phyloP scores from a whole-genome alignment of 352 stramenopile species.

The Phytophthora pseudosyringae region DNA sequence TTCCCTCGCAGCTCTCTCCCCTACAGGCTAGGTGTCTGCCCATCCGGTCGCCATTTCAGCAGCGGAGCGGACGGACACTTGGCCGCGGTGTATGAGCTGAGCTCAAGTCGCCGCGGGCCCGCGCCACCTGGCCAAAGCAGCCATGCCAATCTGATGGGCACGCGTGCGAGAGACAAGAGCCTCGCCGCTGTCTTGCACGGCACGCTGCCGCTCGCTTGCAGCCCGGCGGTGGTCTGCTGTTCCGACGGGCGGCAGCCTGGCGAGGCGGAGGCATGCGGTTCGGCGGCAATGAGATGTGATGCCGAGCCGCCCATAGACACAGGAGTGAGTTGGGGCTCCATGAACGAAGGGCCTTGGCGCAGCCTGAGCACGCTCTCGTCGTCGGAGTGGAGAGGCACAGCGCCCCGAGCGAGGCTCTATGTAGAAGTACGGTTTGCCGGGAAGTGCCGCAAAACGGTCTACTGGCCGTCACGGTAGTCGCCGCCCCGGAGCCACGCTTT shows the following conservation, averaged over 20 bases:
- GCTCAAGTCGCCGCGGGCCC: conserved; percentile 17
- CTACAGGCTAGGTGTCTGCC: conserved; percentile 30
- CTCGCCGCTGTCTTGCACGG: background rate
- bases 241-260: conserved; percentile 21
- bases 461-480: conserved; percentile 30
- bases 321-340: background rate
- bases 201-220: conserved; percentile 2
- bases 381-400: conserved; percentile 17
- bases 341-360: background rate
- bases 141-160: conserved; percentile 44
- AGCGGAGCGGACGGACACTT: conserved; percentile 17
- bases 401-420: conserved; percentile 26
- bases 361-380: background rate
- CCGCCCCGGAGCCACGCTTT: conserved; percentile 10
- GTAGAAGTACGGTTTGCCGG: conserved; percentile 39
- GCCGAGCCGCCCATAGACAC: background rate
- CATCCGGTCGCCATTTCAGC: conserved; percentile 35
- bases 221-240: conserved; percentile 6
- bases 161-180: conserved; percentile 26
- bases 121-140: conserved; percentile 11
- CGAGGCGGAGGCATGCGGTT: conserved; percentile 11
- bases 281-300: conserved; percentile 15
- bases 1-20: conserved; percentile 20
- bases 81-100: conserved; percentile 22
- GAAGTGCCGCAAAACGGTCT: conserved; percentile 21